These are phyloP conservation scores for Monosporascus sp. DNA, from an alignment of 2,329 filamentous ascomycete species.

Conservation along the genomic window DNA sequence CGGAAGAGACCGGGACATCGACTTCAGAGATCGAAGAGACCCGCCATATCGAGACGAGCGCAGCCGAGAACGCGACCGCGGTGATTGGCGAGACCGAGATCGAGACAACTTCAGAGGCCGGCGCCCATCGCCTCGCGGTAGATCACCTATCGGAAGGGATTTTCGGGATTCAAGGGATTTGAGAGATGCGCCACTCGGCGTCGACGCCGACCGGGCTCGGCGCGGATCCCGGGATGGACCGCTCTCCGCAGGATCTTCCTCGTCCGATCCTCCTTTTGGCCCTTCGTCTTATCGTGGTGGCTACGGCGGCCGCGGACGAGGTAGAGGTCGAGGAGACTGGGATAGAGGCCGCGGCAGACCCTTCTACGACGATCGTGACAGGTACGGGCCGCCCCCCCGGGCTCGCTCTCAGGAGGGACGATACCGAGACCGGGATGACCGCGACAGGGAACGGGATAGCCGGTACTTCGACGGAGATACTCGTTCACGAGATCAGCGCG, in stretches of 20 bases:
- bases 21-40: conserved; percentile 52
- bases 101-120: conserved; percentile 51
- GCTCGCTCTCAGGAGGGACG: conserved; percentile 62
- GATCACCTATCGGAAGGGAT: conserved; percentile 61
- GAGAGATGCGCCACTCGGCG: conserved; percentile 50
- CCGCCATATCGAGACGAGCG: conserved; percentile 52
- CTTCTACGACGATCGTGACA: conserved; percentile 58
- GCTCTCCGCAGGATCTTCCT: conserved; percentile 64
- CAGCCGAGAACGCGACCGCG: conserved; percentile 50
- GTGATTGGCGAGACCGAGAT: conserved; percentile 47
- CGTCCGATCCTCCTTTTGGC: conserved; percentile 60
- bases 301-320: conserved; percentile 50
- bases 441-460: conserved; percentile 30
- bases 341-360: conserved; percentile 43
- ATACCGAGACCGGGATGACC: conserved; percentile 45
- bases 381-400: conserved; percentile 39
- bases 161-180: conserved; percentile 52
- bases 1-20: conserved; percentile 53
- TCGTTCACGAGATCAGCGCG: conserved; percentile 38
- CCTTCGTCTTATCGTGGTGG: conserved; percentile 49
- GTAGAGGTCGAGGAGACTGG: conserved; percentile 47
- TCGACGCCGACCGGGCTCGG: conserved; percentile 62
- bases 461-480: conserved; percentile 31
- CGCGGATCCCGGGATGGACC: conserved; percentile 69
- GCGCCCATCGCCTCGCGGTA: conserved; percentile 53